These are phyloP conservation scores for Xylariales sp. DNA, from an alignment of 2,329 filamentous ascomycete genomes.

Conservation along the genomic window DNA sequence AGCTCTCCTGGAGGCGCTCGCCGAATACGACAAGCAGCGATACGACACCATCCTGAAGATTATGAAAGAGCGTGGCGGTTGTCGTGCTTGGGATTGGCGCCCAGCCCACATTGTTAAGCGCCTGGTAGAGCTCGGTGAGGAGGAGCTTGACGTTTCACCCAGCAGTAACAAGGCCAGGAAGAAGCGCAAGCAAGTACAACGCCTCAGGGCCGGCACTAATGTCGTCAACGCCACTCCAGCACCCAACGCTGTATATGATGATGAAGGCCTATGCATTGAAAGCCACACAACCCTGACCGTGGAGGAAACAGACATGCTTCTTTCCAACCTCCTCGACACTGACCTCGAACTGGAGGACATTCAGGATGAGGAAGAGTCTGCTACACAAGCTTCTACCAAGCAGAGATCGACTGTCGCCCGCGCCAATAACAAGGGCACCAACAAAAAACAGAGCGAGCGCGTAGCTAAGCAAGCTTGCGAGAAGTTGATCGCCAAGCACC, in stretches of 20 bases:
- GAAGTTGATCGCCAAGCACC: constrained; percentile 17
- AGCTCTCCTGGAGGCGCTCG: constrained; percentile 29
- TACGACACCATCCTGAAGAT: constrained; percentile 36
- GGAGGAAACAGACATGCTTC: constrained; percentile 26
- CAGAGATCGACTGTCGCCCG: no score
- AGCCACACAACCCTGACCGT: constrained; percentile 18
- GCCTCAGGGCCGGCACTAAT: constrained; percentile 5
- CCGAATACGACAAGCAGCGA: constrained; percentile 35
- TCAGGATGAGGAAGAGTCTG: no score
- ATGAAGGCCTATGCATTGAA: constrained; percentile 14
- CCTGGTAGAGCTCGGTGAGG: constrained; percentile 41
- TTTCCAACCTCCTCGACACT: constrained; percentile 21
- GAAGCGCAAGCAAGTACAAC: constrained; percentile 1
- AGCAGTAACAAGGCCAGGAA: constrained; percentile 27
- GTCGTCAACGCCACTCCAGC: neutral
- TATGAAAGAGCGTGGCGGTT: constrained; percentile 47
- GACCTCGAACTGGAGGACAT: constrained; percentile 12
- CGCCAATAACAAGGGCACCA: constrained; percentile 12
- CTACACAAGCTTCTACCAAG: no score
- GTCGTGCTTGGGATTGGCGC: constrained; percentile 46
- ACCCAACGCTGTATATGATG: constrained; percentile 4
- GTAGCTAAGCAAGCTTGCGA: constrained; percentile 33
- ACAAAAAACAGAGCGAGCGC: constrained; percentile 25
- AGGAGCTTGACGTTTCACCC: constrained; percentile 36
- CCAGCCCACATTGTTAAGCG: constrained; percentile 44